Evolutionary conservation across 192 early-diverging fungal species (phyloP), one percentile per base, ranked within the genome.

Genomic region (Linnemannia zychae): DNA sequence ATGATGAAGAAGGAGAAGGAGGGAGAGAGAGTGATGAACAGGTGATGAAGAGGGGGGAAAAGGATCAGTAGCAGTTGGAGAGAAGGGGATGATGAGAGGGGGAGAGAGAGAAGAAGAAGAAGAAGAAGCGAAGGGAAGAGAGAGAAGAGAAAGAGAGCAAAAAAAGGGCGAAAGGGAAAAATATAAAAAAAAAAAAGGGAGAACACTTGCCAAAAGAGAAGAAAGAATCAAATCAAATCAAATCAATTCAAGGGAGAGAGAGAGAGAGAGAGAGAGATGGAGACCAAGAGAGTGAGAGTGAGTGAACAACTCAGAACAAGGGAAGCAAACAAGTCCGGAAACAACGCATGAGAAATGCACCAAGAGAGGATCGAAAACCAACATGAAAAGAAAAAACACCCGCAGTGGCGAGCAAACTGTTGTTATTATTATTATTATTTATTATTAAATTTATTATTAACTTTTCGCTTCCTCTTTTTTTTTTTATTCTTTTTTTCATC

Each of bases 91-190:
- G 28, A n/a, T 40, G 36, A 63, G 67, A 77, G 46, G 34, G 63
- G 7, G 75, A 68, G 48, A 67, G 63, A 38, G 75, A 65, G 36
- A 75, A 44, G 7, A 72, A 5, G 28, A 11, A 72, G 22, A 74
- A 44, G 36, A 40, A 75, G 48, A 65, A 67, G 66, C 28, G 28
- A 78, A 52, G 60, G 47, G 71, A 65, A 37, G 71, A 60, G 57
- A 24, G 13, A 48, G 31, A 20, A 65, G 22, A 15, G 46, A 7
- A 3, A 31, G 28, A 40, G 36, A 37, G 36, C 2, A 50, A 78
- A 60, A 47, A 48, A 71, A 13, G 9, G 33, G 47, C 44, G 15
- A 24, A 12, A 11, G 11, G 20, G 44, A 63, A 16, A 66, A 66
- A 16, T 33, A 34, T 15, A 28, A 66, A 28, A 66, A 31, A 28